A percentile compares a stretch with the other conserved stretches of the same genome.
phyloP scores from a whole-genome alignment of 805 yeast species.

The Isabelozyma pseudorhagii region DNA sequence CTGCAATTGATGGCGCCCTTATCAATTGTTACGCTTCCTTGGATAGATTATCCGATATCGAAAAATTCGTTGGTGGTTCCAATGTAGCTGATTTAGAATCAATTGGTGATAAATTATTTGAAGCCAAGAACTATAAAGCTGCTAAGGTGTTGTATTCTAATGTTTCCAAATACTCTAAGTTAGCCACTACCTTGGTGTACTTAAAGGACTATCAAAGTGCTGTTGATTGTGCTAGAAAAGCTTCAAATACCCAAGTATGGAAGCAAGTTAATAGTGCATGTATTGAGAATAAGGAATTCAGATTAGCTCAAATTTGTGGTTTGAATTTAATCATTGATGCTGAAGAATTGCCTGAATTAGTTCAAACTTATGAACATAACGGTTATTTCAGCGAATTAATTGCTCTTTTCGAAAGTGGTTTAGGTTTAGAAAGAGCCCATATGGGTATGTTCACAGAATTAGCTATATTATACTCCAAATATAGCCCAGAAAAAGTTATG shows the following conservation, averaged over 20 bases:
- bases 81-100: conserved; percentile 90
- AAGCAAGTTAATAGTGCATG: conserved; percentile 97
- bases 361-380: conserved; percentile 77
- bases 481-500: conserved; percentile 85
- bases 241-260: conserved; percentile 92
- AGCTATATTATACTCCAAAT: conserved; percentile 86
- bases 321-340: conserved; percentile 95
- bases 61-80: conserved; percentile 75
- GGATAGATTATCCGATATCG: conserved; percentile 75
- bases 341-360: conserved; percentile 90
- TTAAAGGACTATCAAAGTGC: conserved; percentile 92
- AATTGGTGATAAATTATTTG: conserved; percentile 89
- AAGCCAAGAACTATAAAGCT: conserved; percentile 80
- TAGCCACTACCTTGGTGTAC: conserved; percentile 94
- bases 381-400: conserved; percentile 93
- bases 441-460: conserved; percentile 99
- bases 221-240: conserved; percentile 98
- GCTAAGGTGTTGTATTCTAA: conserved; percentile 84
- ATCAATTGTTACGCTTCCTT: conserved; percentile 82
- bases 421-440: conserved; percentile 96
- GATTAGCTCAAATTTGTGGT: conserved; percentile 98
- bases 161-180: conserved; percentile 90
- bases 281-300: conserved; percentile 90
- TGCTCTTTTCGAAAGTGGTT: conserved; percentile 90
- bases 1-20: conserved; percentile 88